phyloP scores from a whole-genome alignment of 2,329 filamentous ascomycete genomes.

The Thermoascus crustaceus region DNA sequence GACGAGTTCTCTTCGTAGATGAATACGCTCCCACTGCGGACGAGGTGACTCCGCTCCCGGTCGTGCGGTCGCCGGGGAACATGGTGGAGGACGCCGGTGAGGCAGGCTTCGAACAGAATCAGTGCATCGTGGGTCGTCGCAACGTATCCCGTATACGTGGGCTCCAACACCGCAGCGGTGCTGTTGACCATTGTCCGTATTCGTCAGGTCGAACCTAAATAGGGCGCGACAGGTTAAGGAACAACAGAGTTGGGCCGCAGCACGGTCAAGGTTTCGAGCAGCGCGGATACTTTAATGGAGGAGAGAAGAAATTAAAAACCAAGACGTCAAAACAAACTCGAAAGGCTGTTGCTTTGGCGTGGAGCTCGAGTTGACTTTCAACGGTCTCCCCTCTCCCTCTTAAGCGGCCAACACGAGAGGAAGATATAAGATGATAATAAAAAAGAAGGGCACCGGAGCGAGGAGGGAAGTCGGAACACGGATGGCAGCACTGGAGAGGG shows the following conservation, averaged over 20 bases:
- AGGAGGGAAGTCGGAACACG: too few relatives aligned
- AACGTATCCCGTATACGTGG: conserved; percentile 61
- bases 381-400: too few relatives aligned
- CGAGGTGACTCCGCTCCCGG: conserved; percentile 66
- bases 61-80: conserved; percentile 81
- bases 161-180: conserved; percentile 45
- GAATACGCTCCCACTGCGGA: conserved; percentile 77
- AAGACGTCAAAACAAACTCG: too few relatives aligned
- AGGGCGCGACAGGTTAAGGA: background rate
- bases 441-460: too few relatives aligned
- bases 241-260: conserved; percentile 1
- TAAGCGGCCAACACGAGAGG: too few relatives aligned
- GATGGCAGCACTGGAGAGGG: too few relatives aligned
- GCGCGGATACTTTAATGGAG: background rate
- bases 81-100: conserved; percentile 62
- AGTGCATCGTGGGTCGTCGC: conserved; percentile 67
- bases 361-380: background rate
- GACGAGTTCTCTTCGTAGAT: conserved; percentile 88
- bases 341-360: too few relatives aligned
- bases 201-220: conserved; percentile 2
- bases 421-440: too few relatives aligned
- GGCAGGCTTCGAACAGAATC: conserved; percentile 69
- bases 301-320: background rate
- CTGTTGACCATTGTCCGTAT: conserved; percentile 33
- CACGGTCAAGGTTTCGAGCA: conserved; percentile 5